Evolutionary conservation across 2,329 filamentous ascomycete species (phyloP), one percentile per base, ranked within the genome.

Genomic region (Grosmannia serpens): DNA sequence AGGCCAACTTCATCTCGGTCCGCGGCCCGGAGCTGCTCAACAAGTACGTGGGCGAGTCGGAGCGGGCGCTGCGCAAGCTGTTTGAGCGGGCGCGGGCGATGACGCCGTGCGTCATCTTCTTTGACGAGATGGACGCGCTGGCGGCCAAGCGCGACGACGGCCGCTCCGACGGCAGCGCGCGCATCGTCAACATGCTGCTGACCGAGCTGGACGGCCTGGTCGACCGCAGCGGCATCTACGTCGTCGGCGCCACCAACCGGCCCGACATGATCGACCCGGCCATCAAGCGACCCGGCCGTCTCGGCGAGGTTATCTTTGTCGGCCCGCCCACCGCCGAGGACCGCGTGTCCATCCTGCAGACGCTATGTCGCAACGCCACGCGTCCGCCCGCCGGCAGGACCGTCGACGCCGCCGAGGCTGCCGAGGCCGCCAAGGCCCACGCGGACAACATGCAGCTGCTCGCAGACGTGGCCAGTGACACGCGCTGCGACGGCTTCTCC

Each of bases 1-100:
- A 92, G 70, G 94, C 94, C 53, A 97, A 96, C 72, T 99, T 99
- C 76, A 99, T 99, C 72, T 91, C 90, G 56, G 90, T 99, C 73
- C 96, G 96, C 72, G 94, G 94, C 0, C 94, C 94, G 0, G 94
- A 99, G 70, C 78, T 99, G 11, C 81, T 99, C 52, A 97, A 97
- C 77, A 99, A 97, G 73, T 99, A 92, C 69, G 91, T 99, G 11
- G 94, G 94, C 64, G 94, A 99, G 72, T 95, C 89, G 8, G 94
- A 99, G 73, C 87, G 92, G 13, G 89, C 91, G 0, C 88, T 99
- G 1, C 85, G 94, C 26, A 90, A 95, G 69, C 87, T 97, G 0
- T 99, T 99, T 71, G 83, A 86, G 63, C 86, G 92, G 20, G 94
- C 94, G 1, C 83, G 91, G 56, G 88, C 88, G 1, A 92, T 88